phyloP scores from a whole-genome alignment of 441 rosid genomes.

The Adansonia gregorii region DNA sequence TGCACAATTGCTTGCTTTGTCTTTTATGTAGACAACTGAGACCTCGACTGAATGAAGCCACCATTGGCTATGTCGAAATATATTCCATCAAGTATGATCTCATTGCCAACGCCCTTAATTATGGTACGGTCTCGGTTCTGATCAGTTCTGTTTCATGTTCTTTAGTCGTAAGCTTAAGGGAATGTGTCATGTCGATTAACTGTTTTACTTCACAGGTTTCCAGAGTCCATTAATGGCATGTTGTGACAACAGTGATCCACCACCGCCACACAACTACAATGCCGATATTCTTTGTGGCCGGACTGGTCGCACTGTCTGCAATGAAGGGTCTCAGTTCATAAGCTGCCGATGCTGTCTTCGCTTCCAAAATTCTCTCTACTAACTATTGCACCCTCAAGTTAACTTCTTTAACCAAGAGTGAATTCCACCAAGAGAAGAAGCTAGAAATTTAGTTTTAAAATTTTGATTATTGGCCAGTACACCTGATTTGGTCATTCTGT shows the following conservation, averaged over 20 bases:
- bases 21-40: conserved; percentile 41
- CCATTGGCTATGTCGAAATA: conserved; percentile 43
- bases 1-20: conserved; percentile 28
- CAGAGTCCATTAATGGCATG: conserved; percentile 62
- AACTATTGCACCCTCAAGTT: conserved; percentile 43
- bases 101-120: conserved; percentile 40
- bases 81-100: conserved; percentile 54
- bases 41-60: conserved; percentile 31
- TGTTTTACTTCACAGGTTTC: conserved; percentile 44
- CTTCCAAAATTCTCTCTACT: conserved; percentile 44
- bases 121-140: conserved; percentile 39
- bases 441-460: background rate
- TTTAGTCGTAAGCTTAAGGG: background rate
- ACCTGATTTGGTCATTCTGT: background rate
- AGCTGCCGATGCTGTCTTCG: conserved; percentile 53
- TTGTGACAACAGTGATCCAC: conserved; percentile 53
- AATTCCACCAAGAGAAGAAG: conserved; percentile 1
- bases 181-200: background rate
- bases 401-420: conserved; percentile 31
- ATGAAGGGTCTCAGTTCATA: conserved; percentile 42
- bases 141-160: background rate
- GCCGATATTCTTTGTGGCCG: conserved; percentile 47
- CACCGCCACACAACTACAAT: conserved; percentile 52
- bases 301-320: conserved; percentile 47
- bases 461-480: background rate